Conservation (phyloP, 2,329 filamentous ascomycete genomes). For the Colletotrichum limetticola region DNA sequence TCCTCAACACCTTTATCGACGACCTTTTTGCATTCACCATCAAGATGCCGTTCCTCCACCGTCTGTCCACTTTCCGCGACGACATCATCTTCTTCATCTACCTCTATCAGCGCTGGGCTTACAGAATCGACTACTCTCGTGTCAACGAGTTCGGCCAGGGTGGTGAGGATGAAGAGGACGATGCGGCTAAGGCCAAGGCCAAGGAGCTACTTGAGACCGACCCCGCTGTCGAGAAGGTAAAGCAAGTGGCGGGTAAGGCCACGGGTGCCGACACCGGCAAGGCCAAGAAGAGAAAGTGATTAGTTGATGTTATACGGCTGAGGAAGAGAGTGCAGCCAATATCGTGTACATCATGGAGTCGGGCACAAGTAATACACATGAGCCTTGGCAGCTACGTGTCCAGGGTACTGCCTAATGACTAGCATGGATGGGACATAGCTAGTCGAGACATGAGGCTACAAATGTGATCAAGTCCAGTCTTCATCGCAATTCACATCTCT, state of each 20-base stretch:
- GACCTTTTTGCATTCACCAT: conserved; percentile 99
- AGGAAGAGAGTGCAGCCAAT: conserved; percentile 4
- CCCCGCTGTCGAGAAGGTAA: conserved; percentile 46
- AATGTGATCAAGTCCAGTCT: not conserved
- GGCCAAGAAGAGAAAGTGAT: conserved; percentile 54
- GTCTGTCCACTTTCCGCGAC: conserved; percentile 90
- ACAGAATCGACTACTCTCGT: conserved; percentile 89
- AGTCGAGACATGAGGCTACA: not conserved
- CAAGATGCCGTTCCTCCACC: conserved; percentile 97
- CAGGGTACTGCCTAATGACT: not conserved
- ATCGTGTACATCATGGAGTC: not conserved
- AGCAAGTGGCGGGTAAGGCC: conserved; percentile 49
- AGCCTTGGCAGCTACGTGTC: not conserved
- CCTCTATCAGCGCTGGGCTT: conserved; percentile 92
- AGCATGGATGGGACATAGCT: not conserved
- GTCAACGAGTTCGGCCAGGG: conserved; percentile 99
- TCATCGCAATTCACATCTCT: conserved; percentile 7
- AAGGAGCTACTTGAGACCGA: conserved; percentile 47
- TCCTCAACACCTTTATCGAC: conserved; percentile 98
- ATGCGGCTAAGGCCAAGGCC: conserved; percentile 46
- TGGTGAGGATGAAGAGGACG: conserved; percentile 82
- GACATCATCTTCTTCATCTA: conserved; percentile 99
- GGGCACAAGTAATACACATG: not conserved
- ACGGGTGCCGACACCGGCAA: conserved; percentile 62
- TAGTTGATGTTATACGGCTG: not conserved